These are phyloP conservation scores for Dactylonectria estremocensis DNA, from an alignment of 2,329 filamentous ascomycete species.

Conservation along the genomic window DNA sequence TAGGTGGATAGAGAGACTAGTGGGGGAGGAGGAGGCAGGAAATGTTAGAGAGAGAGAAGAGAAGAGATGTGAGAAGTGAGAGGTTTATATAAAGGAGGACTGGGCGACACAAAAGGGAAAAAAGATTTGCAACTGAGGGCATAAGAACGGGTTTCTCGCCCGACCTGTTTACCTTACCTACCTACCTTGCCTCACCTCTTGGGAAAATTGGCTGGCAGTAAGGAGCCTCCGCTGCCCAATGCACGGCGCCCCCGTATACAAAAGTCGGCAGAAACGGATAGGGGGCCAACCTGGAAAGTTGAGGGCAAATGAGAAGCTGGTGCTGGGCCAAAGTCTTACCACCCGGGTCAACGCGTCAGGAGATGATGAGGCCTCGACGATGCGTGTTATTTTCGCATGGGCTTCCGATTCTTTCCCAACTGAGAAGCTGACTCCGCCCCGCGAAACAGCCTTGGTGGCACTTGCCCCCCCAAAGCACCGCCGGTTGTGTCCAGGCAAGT, in stretches of 20 bases:
- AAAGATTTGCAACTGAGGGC: constrained; percentile 35
- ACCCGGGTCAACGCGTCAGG: constrained; percentile 42
- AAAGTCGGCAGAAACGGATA: constrained; percentile 40
- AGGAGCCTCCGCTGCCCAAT: constrained; percentile 51
- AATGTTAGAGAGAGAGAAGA: constrained; percentile 15
- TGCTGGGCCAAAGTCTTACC: constrained; percentile 43
- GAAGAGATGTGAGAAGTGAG: constrained; percentile 9
- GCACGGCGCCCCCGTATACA: constrained; percentile 39
- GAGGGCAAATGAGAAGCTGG: constrained; percentile 39
- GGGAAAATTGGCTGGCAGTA: constrained; percentile 41
- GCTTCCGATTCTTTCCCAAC: constrained; percentile 33
- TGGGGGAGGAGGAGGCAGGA: constrained; percentile 13
- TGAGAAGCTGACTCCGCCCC: constrained; percentile 26
- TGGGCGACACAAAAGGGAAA: constrained; percentile 23
- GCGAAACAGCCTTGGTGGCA: constrained; percentile 18
- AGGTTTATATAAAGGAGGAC: constrained; percentile 15
- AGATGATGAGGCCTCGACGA: constrained; percentile 41
- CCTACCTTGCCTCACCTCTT: constrained; percentile 32
- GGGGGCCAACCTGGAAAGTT: constrained; percentile 28
- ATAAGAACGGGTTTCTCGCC: constrained; percentile 26
- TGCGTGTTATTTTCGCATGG: constrained; percentile 32
- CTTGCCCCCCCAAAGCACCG: not conserved
- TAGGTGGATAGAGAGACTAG: not conserved
- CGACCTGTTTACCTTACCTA: constrained; percentile 24
- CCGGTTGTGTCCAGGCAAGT: not conserved